Evolutionary conservation across 441 rosid species (phyloP).

Genomic region (Adansonia madagascariensis): DNA sequence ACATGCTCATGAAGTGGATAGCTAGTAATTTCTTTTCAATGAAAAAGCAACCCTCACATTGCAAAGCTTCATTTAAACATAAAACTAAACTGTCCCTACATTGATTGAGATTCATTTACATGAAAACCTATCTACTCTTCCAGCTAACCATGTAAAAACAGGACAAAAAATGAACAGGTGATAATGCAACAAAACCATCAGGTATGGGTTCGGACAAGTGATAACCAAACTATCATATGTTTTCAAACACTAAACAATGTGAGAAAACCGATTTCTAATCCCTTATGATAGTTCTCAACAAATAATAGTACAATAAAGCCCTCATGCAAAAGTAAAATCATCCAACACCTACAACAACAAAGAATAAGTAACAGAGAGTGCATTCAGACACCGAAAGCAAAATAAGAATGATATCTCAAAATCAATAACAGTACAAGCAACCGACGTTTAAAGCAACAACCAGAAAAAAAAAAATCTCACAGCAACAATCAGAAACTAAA

Average conservation of each 20-base stretch:
- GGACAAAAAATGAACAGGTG: neutral
- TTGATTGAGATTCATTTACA: slow-evolving; percentile 5
- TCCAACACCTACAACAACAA: neutral
- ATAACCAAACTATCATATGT: neutral
- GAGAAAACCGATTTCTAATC: neutral
- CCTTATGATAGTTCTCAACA: slow-evolving; percentile 5
- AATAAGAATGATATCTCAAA: slow-evolving; percentile 9
- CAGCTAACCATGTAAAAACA: neutral
- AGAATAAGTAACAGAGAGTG: neutral
- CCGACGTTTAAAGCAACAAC: neutral
- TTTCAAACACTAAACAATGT: neutral
- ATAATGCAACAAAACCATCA: neutral
- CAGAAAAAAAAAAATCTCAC: neutral
- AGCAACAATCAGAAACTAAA: neutral
- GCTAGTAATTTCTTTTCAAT: neutral
- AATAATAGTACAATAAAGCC: neutral
- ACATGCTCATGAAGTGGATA: neutral
- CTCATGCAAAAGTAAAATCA: neutral
- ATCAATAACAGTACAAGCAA: neutral
- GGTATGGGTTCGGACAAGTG: neutral
- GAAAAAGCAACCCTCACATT: neutral
- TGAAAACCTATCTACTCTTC: neutral
- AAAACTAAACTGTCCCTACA: neutral
- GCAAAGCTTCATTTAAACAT: neutral
- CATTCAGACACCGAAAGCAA: neutral